Evolutionary conservation across 345 rosid species (phyloP).

Genomic region (Brassica juncea): DNA sequence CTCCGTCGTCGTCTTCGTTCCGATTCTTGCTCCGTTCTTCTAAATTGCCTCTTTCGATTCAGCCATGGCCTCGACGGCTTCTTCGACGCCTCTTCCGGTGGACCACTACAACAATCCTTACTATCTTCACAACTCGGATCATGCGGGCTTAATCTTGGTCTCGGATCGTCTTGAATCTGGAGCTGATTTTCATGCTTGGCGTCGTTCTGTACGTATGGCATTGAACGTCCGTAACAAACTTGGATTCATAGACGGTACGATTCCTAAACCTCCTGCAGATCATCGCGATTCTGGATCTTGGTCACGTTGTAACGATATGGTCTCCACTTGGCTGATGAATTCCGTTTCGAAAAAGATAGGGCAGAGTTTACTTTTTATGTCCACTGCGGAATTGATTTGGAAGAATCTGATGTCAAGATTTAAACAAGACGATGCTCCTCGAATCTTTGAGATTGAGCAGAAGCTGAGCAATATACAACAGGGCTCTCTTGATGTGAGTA

Average conservation of each 20-base stretch:
- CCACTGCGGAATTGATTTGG: background rate
- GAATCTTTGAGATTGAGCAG: background rate
- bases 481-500: background rate
- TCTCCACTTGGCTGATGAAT: background rate
- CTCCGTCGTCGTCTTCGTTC: background rate
- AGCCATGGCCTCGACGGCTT: background rate
- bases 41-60: background rate
- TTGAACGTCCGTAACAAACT: background rate
- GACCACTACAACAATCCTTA: background rate
- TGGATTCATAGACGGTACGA: background rate
- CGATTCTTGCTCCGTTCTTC: background rate
- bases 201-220: background rate
- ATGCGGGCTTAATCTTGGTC: background rate
- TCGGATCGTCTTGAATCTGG: background rate
- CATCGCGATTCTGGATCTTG: background rate
- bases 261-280: background rate
- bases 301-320: background rate
- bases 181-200: background rate
- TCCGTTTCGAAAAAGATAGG: background rate
- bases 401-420: background rate
- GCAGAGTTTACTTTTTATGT: background rate
- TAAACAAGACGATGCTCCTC: background rate
- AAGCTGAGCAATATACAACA: background rate
- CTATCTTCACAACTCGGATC: background rate
- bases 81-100: background rate